Evolutionary conservation across 768 basidiomycete genomes (phyloP).

Genomic region (Lactarius indigo): DNA sequence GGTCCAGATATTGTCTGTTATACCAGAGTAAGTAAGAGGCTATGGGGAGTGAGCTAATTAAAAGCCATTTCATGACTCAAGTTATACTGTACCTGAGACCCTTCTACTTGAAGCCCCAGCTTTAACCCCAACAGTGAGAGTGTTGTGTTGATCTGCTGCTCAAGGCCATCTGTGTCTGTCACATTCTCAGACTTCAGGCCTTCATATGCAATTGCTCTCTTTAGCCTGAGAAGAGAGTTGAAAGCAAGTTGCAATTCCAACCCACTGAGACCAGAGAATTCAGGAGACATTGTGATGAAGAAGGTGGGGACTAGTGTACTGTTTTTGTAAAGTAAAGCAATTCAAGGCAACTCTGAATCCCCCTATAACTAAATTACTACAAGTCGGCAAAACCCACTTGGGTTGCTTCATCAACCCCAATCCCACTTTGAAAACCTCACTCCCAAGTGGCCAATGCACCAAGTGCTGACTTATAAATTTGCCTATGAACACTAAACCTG

Average conservation of each 20-base stretch:
- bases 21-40: background rate
- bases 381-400: no score
- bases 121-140: constrained; percentile 2
- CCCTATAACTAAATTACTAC: no score
- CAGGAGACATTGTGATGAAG: background rate
- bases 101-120: background rate
- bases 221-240: background rate
- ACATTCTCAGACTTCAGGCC: background rate
- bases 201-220: background rate
- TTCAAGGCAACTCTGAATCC: no score
- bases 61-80: background rate
- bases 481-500: no score
- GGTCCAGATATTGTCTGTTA: background rate
- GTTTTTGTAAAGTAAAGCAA: no score
- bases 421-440: no score
- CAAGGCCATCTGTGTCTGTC: no score
- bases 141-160: background rate
- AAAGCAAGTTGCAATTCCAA: background rate
- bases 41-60: constrained; percentile 1
- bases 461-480: no score
- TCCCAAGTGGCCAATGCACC: no score
- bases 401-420: no score
- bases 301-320: no score
- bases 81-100: constrained; percentile 1
- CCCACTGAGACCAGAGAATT: background rate